Percentiles rank a stretch among this genome's conserved stretches.
These are phyloP conservation scores for Fusarium pseudoanthophilum DNA, from an alignment of 2,329 filamentous ascomycete genomes.

Conservation along the genomic window DNA sequence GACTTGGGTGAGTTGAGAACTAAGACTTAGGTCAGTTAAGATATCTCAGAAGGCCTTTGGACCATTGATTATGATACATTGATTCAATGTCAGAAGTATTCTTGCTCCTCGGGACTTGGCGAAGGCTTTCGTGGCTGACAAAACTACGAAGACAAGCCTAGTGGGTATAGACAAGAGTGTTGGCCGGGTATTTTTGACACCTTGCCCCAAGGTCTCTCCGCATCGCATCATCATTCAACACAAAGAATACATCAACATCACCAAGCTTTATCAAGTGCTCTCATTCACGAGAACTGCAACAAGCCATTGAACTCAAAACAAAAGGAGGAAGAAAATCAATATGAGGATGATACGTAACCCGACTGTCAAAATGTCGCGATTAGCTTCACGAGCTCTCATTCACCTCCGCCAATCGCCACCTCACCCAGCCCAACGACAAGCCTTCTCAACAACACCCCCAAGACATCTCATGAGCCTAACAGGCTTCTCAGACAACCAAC, in stretches of 20 bases:
- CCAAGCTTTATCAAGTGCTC: too few species aligned
- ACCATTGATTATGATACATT: rapidly evolving
- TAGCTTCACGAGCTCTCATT: conserved; percentile 10
- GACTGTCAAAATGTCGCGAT: conserved; percentile 18
- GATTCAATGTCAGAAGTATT: background rate
- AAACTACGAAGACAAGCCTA: rapidly evolving
- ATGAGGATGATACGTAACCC: background rate
- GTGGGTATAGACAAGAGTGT: rapidly evolving
- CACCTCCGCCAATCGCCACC: background rate
- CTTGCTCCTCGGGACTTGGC: background rate
- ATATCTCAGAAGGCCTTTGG: rapidly evolving
- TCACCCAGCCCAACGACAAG: background rate
- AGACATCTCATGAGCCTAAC: conserved; percentile 73
- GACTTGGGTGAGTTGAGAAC: rapidly evolving
- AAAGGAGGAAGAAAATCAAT: too few species aligned
- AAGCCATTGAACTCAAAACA: too few species aligned
- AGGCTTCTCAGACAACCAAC: conserved; percentile 77
- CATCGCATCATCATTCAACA: background rate
- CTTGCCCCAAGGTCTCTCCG: background rate
- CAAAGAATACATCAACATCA: rapidly evolving
- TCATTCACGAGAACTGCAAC: too few species aligned
- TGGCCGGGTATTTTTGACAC: background rate
- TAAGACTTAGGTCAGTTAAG: rapidly evolving
- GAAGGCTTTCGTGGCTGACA: background rate
- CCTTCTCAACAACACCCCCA: conserved; percentile 51